phyloP scores from a whole-genome alignment of 2,329 filamentous ascomycete genomes.

The Colletotrichum navitas region DNA sequence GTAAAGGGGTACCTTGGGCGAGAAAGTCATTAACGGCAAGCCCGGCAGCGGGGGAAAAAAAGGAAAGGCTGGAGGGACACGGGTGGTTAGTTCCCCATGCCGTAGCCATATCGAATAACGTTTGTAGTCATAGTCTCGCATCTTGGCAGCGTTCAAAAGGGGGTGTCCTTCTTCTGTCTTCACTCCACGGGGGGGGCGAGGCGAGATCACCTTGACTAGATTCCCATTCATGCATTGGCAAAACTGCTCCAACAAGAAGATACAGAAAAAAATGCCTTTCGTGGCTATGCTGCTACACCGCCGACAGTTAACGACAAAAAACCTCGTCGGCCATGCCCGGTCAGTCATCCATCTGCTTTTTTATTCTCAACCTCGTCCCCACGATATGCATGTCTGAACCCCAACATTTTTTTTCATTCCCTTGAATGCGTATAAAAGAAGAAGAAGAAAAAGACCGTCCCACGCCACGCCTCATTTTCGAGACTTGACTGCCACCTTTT shows the following conservation, averaged over 20 bases:
- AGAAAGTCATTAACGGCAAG: not conserved
- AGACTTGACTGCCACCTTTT: not conserved
- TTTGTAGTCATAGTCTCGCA: no score
- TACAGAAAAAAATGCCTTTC: not conserved
- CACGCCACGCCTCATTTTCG: not conserved
- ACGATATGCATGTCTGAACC: not conserved
- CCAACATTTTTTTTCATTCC: constrained; percentile 23
- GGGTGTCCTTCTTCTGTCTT: not conserved
- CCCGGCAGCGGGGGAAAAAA: not conserved
- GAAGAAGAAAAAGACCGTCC: not conserved
- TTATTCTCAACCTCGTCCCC: not conserved
- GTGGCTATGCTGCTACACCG: not conserved
- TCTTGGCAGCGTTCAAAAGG: no score
- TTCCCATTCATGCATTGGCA: not conserved
- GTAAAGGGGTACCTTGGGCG: not conserved
- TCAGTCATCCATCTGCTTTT: constrained; percentile 6
- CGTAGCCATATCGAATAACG: no score
- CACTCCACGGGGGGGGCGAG: not conserved
- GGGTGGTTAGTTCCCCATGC: no score
- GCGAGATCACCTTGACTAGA: not conserved
- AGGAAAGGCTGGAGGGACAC: no score
- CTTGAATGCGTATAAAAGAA: constrained; percentile 10
- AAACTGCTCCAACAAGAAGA: not conserved
- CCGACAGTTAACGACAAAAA: not conserved
- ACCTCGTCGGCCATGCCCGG: not conserved